Base-by-base conservation (phyloP, 257 asterid species). In the Plantago elongata region DNA sequence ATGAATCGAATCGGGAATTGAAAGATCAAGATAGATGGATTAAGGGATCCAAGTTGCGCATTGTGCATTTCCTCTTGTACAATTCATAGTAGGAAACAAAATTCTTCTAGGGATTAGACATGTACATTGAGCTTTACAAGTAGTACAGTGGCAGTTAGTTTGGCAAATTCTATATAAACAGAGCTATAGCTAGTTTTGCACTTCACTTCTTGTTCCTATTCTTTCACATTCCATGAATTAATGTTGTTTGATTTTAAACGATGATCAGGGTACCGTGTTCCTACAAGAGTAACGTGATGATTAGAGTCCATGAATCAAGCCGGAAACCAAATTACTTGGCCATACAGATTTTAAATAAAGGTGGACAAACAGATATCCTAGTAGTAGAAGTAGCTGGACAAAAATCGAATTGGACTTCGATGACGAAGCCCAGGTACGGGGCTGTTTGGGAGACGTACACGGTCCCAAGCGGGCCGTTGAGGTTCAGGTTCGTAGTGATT, bases 301-400 rank as follows among this genome's bases (percentile, higher is more conserved):
- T 89, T 40, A 77, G 87, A 0, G 90, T 86, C 40, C 89, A 89
- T 54, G 95, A 86, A 77, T 78, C 85, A 3, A 89, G 95, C 77
- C 77, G 78, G 50, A 89, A 86, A 47, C 90, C 87, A 9, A 4
- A 84, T 51, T 78, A 80, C 64, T 73, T 89, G 51, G 84, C 95
- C 34, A 63, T 89, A 5, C 75, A 75, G 40, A 13, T 86, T 61
- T 73, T 89, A 60, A 78, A 81, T 57, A 94, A 83, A 67, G 95
- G 94, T 5, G 97, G 97, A 43, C 93, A 89, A 77, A 89, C 97
- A 0, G 89, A 89, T 48, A 73, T 86, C 15, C 79, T 82, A 1
- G 66, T 70, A 10, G 57, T 80, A 0, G 95, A 86, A 15, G 86
- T 82, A 3, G 90, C 90, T 1, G 8, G 40, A 34, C 5, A 34